Percentiles rank a stretch among this genome's conserved stretches.
Conservation (phyloP, 2,329 filamentous ascomycete species). For the Epichloe sibirici region DNA sequence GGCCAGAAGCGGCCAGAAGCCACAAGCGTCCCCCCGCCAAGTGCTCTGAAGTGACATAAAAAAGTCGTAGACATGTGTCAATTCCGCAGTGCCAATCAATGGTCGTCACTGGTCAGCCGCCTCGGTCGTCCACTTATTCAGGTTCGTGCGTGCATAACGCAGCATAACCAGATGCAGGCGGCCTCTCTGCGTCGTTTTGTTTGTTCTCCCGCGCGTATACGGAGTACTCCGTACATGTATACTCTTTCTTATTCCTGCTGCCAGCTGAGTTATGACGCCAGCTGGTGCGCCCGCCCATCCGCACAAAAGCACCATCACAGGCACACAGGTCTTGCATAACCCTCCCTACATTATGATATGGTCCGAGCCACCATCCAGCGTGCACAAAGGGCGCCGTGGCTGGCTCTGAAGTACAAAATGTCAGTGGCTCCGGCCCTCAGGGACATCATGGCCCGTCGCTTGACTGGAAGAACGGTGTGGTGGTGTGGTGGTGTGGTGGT, state of each 20-base stretch:
- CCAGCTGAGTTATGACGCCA: background rate
- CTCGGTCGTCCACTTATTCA: constrained; percentile 2
- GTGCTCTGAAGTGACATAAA: background rate
- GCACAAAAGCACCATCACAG: constrained; percentile 19
- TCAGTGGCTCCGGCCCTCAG: too few species aligned
- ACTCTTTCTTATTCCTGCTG: background rate
- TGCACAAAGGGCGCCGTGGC: constrained; percentile 11
- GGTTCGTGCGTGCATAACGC: constrained; percentile 4
- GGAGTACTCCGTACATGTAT: too few species aligned
- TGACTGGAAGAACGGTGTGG: background rate
- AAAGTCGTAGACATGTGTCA: background rate
- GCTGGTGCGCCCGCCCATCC: constrained; percentile 7
- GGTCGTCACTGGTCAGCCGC: background rate
- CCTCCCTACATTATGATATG: constrained; percentile 14
- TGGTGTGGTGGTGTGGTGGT: too few species aligned
- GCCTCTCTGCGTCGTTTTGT: constrained; percentile 6
- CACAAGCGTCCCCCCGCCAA: too few species aligned
- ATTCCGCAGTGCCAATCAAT: constrained; percentile 1
- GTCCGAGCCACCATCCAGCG: constrained; percentile 10
- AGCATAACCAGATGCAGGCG: constrained; percentile 6
- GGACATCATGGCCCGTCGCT: too few species aligned
- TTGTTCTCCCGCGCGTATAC: background rate
- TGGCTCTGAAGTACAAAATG: background rate
- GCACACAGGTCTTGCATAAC: constrained; percentile 19
- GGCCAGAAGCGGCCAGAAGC: too few species aligned